Evolutionary conservation across 2,329 filamentous ascomycete genomes (phyloP).

Genomic region (Fusarium algeriense): DNA sequence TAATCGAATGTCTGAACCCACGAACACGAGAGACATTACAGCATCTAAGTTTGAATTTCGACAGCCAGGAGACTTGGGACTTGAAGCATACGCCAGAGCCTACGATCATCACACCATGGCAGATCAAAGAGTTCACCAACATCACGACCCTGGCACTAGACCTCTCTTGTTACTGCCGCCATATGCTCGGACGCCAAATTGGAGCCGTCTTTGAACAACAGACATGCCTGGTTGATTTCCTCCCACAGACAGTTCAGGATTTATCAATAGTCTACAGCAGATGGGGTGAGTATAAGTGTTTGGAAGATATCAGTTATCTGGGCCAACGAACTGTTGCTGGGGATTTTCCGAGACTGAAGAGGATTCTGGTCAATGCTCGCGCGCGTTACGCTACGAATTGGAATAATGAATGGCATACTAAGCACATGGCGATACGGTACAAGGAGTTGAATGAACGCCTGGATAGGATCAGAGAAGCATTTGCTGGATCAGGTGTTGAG

Average conservation of each 20-base stretch:
- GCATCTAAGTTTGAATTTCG: background rate
- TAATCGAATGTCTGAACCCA: background rate
- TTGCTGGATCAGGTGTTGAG: background rate
- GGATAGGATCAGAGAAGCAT: background rate
- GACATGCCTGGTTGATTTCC: background rate
- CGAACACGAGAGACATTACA: background rate
- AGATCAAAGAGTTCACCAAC: background rate
- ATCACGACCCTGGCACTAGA: background rate
- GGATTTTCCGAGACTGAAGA: background rate
- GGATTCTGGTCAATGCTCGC: background rate
- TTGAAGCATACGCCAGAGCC: too few species aligned
- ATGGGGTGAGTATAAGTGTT: fast-evolving
- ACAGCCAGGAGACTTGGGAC: background rate
- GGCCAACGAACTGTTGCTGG: background rate
- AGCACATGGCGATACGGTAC: background rate
- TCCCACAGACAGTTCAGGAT: background rate
- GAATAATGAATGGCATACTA: background rate
- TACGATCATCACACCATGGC: fast-evolving
- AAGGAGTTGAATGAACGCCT: fast-evolving
- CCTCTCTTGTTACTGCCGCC: background rate
- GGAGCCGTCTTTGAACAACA: background rate
- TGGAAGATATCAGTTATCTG: background rate
- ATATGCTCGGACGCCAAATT: fast-evolving
- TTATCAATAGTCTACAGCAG: background rate
- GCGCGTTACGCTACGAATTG: background rate